Conservation (phyloP, 805 yeast species). For the Hanseniaspora occidentalis region DNA sequence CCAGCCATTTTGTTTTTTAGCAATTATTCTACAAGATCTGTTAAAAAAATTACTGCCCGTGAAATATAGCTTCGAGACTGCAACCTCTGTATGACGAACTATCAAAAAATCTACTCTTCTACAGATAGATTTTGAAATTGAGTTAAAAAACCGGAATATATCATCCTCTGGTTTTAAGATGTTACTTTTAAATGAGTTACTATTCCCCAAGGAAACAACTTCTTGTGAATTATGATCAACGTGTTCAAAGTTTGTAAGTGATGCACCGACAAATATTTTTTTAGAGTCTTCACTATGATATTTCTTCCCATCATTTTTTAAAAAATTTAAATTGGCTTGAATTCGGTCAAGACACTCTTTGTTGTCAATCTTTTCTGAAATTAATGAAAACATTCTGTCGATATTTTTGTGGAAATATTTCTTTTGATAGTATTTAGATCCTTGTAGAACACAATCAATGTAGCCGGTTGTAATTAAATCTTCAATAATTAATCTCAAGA, state of each 20-base stretch:
- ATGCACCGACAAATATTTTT: slow-evolving; percentile 4
- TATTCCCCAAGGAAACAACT: slow-evolving; percentile 14
- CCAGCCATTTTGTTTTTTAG: slow-evolving; percentile 25
- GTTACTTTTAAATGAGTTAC: too few relatives aligned
- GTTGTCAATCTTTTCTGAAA: background rate
- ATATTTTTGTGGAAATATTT: slow-evolving; percentile 8
- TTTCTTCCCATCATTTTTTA: too few relatives aligned
- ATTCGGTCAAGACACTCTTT: background rate
- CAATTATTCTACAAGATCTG: slow-evolving; percentile 32
- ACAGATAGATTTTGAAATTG: slow-evolving; percentile 26
- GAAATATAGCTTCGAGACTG: slow-evolving; percentile 38
- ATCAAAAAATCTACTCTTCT: slow-evolving; percentile 42
- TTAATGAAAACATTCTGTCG: background rate
- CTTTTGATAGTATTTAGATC: slow-evolving; percentile 18
- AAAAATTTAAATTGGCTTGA: slow-evolving; percentile 1
- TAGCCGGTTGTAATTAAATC: slow-evolving; percentile 40
- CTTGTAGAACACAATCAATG: slow-evolving; percentile 38
- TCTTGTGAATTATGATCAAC: slow-evolving; percentile 17
- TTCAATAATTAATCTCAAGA: slow-evolving; percentile 40
- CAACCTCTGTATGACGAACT: slow-evolving; percentile 33
- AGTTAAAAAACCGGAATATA: slow-evolving; percentile 28
- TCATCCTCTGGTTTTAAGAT: slow-evolving; percentile 9
- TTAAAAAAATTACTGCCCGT: slow-evolving; percentile 44
- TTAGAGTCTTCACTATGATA: slow-evolving; percentile 8
- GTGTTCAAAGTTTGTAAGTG: slow-evolving; percentile 14